A percentile compares a stretch with the other conserved stretches of the same genome.
Conservation (phyloP, 495 filamentous ascomycete genomes). For the Cetradonia linearis region DNA sequence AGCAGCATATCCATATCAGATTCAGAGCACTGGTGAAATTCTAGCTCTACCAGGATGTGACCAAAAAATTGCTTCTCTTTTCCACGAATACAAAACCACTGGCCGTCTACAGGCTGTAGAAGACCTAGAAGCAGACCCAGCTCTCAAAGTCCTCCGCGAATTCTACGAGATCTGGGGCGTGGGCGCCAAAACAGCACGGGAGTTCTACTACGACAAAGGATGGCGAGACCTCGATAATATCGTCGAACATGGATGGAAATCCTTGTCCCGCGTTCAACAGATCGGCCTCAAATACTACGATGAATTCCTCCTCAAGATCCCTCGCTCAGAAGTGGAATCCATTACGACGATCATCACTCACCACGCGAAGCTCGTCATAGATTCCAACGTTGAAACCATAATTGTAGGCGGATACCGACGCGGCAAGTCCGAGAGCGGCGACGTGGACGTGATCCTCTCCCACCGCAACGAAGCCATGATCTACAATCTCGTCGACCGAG, state of each 20-base stretch:
- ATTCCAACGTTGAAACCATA: slow-evolving; percentile 52
- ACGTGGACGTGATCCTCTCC: slow-evolving; percentile 78
- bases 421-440: slow-evolving; percentile 62
- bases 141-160: slow-evolving; percentile 48
- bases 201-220: slow-evolving; percentile 68
- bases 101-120: slow-evolving; percentile 52
- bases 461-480: slow-evolving; percentile 65
- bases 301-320: slow-evolving; percentile 63
- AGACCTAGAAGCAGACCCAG: slow-evolving; percentile 52
- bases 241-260: slow-evolving; percentile 70
- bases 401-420: slow-evolving; percentile 80
- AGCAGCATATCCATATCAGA: slow-evolving; percentile 65
- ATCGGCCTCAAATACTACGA: slow-evolving; percentile 92
- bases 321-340: slow-evolving; percentile 59
- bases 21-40: slow-evolving; percentile 51
- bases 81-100: slow-evolving; percentile 59
- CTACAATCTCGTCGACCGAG: slow-evolving; percentile 49
- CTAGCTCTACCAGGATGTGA: slow-evolving; percentile 69
- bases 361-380: slow-evolving; percentile 48
- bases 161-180: slow-evolving; percentile 89
- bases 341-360: slow-evolving; percentile 52
- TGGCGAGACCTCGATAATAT: slow-evolving; percentile 79
- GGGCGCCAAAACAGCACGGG: slow-evolving; percentile 67
- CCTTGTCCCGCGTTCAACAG: slow-evolving; percentile 69
- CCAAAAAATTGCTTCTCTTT: slow-evolving; percentile 67